These are phyloP conservation scores for Encephalitozoon hellem DNA, from an alignment of 371 early-diverging fungal species.

Conservation along the genomic window DNA sequence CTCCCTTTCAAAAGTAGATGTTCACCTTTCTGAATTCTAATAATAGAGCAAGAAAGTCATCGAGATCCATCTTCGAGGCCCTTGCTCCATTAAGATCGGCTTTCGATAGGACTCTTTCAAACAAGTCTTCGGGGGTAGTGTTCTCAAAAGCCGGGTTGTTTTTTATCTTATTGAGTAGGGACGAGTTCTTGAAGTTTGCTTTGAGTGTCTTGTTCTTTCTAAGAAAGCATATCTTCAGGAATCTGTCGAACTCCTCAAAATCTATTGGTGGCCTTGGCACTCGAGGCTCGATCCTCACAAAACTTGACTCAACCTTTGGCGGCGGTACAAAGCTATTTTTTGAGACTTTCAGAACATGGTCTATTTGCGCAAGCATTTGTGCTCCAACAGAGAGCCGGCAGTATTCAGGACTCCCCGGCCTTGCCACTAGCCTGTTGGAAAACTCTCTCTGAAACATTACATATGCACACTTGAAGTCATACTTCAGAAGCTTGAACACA, in stretches of 20 bases:
- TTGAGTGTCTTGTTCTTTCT: constrained; percentile 89
- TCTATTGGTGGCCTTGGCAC: constrained; percentile 83
- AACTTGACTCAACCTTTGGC: constrained; percentile 88
- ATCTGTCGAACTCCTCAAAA: constrained; percentile 89
- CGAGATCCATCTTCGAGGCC: constrained; percentile 77
- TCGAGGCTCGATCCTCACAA: constrained; percentile 82
- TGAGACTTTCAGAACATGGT: constrained; percentile 84
- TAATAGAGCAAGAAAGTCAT: constrained; percentile 68
- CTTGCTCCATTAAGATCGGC: constrained; percentile 66
- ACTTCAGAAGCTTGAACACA: constrained; percentile 84
- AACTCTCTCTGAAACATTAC: constrained; percentile 99
- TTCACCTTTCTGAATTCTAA: constrained; percentile 58
- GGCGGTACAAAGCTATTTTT: constrained; percentile 96
- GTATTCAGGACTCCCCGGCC: constrained; percentile 81
- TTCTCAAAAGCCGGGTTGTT: constrained; percentile 67
- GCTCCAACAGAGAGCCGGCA: constrained; percentile 88
- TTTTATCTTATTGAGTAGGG: constrained; percentile 43
- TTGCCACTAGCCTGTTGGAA: constrained; percentile 85
- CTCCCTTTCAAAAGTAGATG: constrained; percentile 30
- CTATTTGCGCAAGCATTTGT: constrained; percentile 86
- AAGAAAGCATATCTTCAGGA: constrained; percentile 81
- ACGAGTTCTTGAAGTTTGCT: constrained; percentile 76
- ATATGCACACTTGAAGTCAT: constrained; percentile 73
- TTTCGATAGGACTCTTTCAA: constrained; percentile 34
- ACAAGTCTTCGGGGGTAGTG: constrained; percentile 6